These are phyloP conservation scores for Podila minutissima DNA, from an alignment of 192 early-diverging fungal species.

Conservation along the genomic window DNA sequence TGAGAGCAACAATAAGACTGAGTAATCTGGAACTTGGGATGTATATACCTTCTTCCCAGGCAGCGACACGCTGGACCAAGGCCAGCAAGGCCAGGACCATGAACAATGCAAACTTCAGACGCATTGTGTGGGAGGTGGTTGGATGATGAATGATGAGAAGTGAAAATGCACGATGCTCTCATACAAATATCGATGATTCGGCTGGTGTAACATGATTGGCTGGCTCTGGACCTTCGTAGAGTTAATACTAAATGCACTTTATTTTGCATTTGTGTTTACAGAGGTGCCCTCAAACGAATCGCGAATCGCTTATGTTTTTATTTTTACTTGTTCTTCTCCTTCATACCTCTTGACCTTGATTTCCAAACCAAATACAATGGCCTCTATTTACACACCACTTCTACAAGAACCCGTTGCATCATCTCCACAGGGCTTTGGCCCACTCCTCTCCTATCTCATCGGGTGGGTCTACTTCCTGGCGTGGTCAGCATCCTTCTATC, in stretches of 20 bases:
- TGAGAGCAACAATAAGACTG: background rate
- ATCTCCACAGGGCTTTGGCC: slow-evolving; percentile 8
- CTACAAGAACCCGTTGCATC: background rate
- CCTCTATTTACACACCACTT: background rate
- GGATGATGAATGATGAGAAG: background rate
- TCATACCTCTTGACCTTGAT: background rate
- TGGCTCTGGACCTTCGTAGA: background rate
- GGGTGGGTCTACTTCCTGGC: slow-evolving; percentile 73
- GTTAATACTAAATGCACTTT: background rate
- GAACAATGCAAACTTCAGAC: slow-evolving; percentile 45
- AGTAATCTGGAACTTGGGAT: background rate
- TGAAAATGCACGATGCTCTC: too few relatives aligned
- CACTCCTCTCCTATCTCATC: slow-evolving; percentile 9
- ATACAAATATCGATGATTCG: background rate
- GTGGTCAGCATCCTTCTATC: slow-evolving; percentile 91
- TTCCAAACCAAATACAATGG: background rate
- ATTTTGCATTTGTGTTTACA: background rate
- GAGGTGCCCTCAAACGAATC: too few relatives aligned
- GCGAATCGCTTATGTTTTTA: background rate
- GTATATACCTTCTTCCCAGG: slow-evolving; percentile 50
- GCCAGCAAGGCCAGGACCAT: slow-evolving; percentile 48
- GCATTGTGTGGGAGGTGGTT: slow-evolving; percentile 11
- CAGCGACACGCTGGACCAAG: slow-evolving; percentile 32
- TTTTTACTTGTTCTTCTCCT: background rate
- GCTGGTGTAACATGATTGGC: background rate